Conservation (phyloP, 2,329 filamentous ascomycete genomes). For the Fusarium buharicum region DNA sequence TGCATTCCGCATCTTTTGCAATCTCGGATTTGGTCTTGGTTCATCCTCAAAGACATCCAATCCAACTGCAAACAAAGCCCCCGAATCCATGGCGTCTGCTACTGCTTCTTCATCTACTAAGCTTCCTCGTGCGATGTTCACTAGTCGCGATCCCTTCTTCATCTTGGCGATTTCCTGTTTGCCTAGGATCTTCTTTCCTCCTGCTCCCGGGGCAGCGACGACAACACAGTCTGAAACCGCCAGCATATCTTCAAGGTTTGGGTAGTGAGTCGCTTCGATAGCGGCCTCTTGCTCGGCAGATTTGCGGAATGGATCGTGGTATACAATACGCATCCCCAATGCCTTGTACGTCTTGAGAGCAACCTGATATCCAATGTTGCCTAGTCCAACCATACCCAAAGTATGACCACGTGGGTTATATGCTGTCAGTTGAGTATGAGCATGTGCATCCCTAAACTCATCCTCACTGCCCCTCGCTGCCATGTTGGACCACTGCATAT, state of each 20-base stretch:
- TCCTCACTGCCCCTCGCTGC: constrained; percentile 59
- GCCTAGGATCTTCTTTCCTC: constrained; percentile 16
- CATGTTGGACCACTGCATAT: constrained; percentile 64
- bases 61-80: constrained; percentile 44
- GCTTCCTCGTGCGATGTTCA: constrained; percentile 61
- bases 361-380: constrained; percentile 64
- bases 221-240: constrained; percentile 22
- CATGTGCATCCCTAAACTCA: constrained; percentile 64
- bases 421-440: constrained; percentile 62
- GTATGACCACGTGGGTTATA: constrained; percentile 65
- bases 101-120: constrained; percentile 30
- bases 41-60: constrained; percentile 34
- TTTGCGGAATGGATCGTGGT: constrained; percentile 60
- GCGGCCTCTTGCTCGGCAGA: constrained; percentile 54
- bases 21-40: constrained; percentile 35
- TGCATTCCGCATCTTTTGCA: constrained; percentile 48
- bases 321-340: constrained; percentile 68
- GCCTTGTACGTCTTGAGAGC: constrained; percentile 64
- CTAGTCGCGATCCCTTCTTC: constrained; percentile 61
- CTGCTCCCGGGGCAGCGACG: constrained; percentile 16
- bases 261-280: constrained; percentile 54
- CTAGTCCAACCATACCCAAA: constrained; percentile 69
- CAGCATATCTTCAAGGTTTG: constrained; percentile 17
- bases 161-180: constrained; percentile 52
- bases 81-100: constrained; percentile 28